Evolutionary conservation across 106 monocot species (phyloP), one percentile per base, ranked within the genome.

Genomic region (Acanthochlamys bracteata): DNA sequence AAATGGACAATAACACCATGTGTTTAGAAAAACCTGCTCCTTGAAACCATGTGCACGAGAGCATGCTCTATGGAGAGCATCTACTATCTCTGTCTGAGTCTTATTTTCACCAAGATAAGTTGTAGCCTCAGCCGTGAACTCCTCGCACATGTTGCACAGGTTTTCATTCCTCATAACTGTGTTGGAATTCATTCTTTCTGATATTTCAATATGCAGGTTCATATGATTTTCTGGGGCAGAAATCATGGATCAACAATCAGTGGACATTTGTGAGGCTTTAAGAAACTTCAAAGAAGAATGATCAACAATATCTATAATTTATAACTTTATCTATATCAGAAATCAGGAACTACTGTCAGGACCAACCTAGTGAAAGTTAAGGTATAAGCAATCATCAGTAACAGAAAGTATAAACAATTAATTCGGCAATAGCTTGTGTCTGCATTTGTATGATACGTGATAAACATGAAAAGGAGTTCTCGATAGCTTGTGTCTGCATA

Each of bases 71-170:
- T 85, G 73, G 65, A 93, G 80, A n/a, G 24, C 24, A 24, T 25
- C 39, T 19, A 93, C 63, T 23, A 85, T 74, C 55, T 85, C 77
- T 56, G 57, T 66, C 63, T 82, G 74, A 39, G 84, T 93, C 72
- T 85, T 67, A 64, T 80, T 83, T 27, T 78, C 61, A 41, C 46
- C 51, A 56, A 89, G 57, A 75, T 85, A 84, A 21, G 45, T 24
- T 52, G 78, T 21, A 20, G 78, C 80, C 61, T 83, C 66, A 61
- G 73, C 20, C 11, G 85, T 69, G 52, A 73, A 80, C 13, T 93
- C 73, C 58, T 89, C 75, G 63, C 93, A 93, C 26, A 69, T 24
- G 41, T 62, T 63, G 78, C 88, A 93, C 23, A 77, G 6, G 57
- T 74, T 52, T 60, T 70, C 57, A 41, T 71, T 73, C 57, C 47